Conservation (phyloP, 331 rosid genomes). For the Prunus yedoensis region DNA sequence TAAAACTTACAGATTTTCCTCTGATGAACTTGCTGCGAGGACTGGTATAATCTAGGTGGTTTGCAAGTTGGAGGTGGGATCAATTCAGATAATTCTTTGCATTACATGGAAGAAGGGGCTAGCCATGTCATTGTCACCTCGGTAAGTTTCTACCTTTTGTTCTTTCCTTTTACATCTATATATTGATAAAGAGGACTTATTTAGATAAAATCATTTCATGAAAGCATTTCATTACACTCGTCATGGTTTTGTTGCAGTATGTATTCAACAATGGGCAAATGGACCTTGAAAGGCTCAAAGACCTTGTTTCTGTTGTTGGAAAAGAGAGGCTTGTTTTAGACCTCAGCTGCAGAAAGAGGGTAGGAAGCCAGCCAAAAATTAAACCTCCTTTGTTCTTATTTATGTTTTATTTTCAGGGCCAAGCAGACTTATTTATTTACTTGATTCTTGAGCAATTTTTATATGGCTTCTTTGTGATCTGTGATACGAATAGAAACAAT, state of each 20-base stretch:
- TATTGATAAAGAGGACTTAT: not conserved
- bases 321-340: slow-evolving; percentile 91
- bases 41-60: slow-evolving; percentile 63
- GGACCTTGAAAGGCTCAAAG: slow-evolving; percentile 81
- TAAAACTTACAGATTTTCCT: slow-evolving; percentile 60
- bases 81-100: slow-evolving; percentile 73
- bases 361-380: slow-evolving; percentile 26
- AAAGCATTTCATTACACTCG: slow-evolving; percentile 10
- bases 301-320: slow-evolving; percentile 74
- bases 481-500: not conserved
- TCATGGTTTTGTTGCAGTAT: slow-evolving; percentile 48
- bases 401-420: not conserved
- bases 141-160: slow-evolving; percentile 38
- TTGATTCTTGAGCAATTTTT: not conserved
- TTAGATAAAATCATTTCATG: not conserved
- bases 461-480: not conserved
- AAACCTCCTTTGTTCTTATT: not conserved
- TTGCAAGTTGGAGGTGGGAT: slow-evolving; percentile 97
- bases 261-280: slow-evolving; percentile 90
- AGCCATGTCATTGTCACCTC: slow-evolving; percentile 97
- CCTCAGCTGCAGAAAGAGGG: slow-evolving; percentile 97
- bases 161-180: not conserved
- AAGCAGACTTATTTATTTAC: not conserved
- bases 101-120: slow-evolving; percentile 84
- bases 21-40: slow-evolving; percentile 62